Conservation (phyloP, 495 filamentous ascomycete genomes). For the Hypoxylon intermedium region DNA sequence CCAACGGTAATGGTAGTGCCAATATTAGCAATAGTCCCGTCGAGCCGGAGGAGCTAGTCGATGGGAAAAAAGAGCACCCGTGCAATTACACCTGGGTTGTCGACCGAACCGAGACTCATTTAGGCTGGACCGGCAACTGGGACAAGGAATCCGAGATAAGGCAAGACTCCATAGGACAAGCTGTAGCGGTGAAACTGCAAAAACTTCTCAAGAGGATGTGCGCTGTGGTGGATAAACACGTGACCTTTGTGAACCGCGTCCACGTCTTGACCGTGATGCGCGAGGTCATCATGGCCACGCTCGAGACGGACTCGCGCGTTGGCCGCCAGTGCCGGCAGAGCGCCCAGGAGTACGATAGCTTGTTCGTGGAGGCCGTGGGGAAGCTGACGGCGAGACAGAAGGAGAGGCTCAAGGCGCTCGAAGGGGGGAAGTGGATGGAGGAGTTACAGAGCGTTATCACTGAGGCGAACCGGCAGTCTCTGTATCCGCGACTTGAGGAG, state of each 20-base stretch:
- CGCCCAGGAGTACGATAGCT: too few species aligned
- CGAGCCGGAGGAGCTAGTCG: too few species aligned
- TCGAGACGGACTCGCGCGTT: too few species aligned
- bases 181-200: background rate
- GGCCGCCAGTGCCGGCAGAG: too few species aligned
- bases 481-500: background rate
- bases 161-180: background rate
- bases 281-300: conserved; percentile 1
- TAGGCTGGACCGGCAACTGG: background rate
- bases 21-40: too few species aligned
- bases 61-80: background rate
- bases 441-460: background rate
- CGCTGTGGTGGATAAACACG: background rate
- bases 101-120: background rate
- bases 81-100: conserved; percentile 2
- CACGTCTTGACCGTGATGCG: conserved; percentile 2
- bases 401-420: background rate
- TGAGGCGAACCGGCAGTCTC: background rate
- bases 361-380: too few species aligned
- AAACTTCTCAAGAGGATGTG: conserved; percentile 2
- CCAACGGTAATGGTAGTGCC: background rate
- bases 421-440: background rate
- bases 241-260: background rate
- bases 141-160: background rate
- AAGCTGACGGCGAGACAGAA: background rate